phyloP scores from a whole-genome alignment of 805 yeast genomes.

The Vanderwaltozyma tropicalis region DNA sequence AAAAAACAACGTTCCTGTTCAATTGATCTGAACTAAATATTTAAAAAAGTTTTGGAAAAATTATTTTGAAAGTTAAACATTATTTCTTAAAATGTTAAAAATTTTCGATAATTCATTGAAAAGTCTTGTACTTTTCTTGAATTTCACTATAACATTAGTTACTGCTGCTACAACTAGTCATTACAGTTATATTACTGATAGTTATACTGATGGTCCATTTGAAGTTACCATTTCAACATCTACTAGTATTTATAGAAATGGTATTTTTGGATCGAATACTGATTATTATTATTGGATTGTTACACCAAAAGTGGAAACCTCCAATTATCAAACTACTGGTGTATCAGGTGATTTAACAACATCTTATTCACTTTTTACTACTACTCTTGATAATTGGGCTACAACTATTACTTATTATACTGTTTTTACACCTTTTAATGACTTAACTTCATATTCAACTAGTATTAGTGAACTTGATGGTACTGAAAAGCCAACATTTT shows the following conservation, averaged over 20 bases:
- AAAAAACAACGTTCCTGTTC: too few species aligned
- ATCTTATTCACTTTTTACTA: not conserved
- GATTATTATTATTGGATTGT: slow-evolving; percentile 1
- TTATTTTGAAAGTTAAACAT: too few species aligned
- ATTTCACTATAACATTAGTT: too few species aligned
- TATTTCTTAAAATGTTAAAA: too few species aligned
- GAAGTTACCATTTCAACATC: slow-evolving; percentile 1
- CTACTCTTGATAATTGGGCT: slow-evolving; percentile 1
- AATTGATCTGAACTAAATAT: too few species aligned
- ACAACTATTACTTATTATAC: slow-evolving; percentile 1
- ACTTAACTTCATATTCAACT: too few species aligned
- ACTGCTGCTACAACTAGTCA: not conserved
- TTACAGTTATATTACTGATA: not conserved
- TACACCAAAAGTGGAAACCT: slow-evolving; percentile 1
- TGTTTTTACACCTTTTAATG: not conserved
- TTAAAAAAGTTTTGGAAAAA: too few species aligned
- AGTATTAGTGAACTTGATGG: too few species aligned
- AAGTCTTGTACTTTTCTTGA: too few species aligned
- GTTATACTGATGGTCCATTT: not conserved
- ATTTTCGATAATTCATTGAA: too few species aligned
- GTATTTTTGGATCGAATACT: not conserved
- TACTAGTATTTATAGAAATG: not conserved
- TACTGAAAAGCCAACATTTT: too few species aligned
- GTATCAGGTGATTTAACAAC: not conserved
- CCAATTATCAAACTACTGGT: not conserved